These are phyloP conservation scores for Phytophthora citricola DNA, from an alignment of 352 stramenopile species.

Conservation along the genomic window DNA sequence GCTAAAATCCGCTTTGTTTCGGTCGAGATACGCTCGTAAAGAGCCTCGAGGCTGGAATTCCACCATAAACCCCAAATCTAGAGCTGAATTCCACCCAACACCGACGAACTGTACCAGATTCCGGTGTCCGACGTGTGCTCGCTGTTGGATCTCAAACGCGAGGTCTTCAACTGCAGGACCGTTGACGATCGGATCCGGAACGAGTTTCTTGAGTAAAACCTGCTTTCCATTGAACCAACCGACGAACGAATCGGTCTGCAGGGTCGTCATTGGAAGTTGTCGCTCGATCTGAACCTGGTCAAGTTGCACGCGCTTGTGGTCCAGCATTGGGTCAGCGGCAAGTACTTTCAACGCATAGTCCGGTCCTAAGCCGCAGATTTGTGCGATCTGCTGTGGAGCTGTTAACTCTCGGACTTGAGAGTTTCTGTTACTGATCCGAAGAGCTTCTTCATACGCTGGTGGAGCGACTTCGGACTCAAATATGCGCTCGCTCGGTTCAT, in stretches of 20 bases:
- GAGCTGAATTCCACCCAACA: conserved; percentile 46
- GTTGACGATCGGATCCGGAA: conserved; percentile 11
- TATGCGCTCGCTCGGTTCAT: not conserved
- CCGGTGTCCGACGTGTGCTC: conserved; percentile 46
- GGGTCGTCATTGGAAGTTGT: conserved; percentile 35
- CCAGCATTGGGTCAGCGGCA: conserved; percentile 15
- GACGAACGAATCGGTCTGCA: conserved; percentile 32
- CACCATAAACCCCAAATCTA: conserved; percentile 19
- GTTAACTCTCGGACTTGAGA: not conserved
- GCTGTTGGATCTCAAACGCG: conserved; percentile 51
- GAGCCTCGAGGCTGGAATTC: conserved; percentile 29
- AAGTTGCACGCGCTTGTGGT: conserved; percentile 18
- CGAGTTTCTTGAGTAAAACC: conserved; percentile 26
- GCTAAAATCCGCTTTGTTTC: conserved; percentile 2
- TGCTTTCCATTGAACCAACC: conserved; percentile 19
- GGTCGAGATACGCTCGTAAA: conserved; percentile 22
- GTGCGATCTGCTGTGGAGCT: conserved; percentile 11
- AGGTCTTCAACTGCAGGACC: conserved; percentile 36
- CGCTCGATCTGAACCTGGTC: conserved; percentile 22
- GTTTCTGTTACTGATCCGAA: conserved; percentile 2
- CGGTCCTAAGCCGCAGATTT: conserved; percentile 16
- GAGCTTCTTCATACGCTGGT: conserved; percentile 18
- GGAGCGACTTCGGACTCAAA: conserved; percentile 11
- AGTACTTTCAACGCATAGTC: conserved; percentile 22
- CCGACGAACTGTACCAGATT: conserved; percentile 70